Conservation (phyloP, 75 land plant species). For the Pseudotsuga menziesii region DNA sequence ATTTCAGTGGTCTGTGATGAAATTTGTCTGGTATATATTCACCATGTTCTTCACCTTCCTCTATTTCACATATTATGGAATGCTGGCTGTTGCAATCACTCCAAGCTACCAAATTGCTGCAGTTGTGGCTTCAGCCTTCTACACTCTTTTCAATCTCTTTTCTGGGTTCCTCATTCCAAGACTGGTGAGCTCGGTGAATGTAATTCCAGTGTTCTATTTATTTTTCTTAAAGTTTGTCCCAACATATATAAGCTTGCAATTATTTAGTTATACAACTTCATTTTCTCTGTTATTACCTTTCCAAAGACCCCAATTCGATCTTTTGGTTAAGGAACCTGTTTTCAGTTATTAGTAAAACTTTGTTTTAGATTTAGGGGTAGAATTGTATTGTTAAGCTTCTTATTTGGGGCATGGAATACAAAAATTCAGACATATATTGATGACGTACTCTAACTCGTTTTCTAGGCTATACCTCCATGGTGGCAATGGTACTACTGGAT, state of each 20-base stretch:
- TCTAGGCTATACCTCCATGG: constrained; percentile 6
- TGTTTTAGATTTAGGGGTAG: background rate
- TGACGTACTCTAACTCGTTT: background rate
- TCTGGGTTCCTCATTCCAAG: constrained; percentile 78
- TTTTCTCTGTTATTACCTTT: background rate
- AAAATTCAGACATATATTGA: too few species aligned
- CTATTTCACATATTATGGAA: constrained; percentile 73
- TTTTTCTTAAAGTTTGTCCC: background rate
- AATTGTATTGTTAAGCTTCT: background rate
- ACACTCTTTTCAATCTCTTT: constrained; percentile 71
- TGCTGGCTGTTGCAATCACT: constrained; percentile 81
- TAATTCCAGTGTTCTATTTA: background rate
- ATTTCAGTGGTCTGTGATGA: constrained; percentile 38
- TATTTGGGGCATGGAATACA: too few species aligned
- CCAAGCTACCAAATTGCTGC: constrained; percentile 70
- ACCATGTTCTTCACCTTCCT: constrained; percentile 58
- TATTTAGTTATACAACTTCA: background rate
- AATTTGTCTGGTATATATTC: constrained; percentile 64
- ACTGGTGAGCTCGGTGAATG: constrained; percentile 30
- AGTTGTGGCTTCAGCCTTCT: constrained; percentile 52
- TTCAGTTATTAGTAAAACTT: background rate
- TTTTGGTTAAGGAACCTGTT: too few species aligned
- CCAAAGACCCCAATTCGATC: too few species aligned
- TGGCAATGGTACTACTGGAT: constrained; percentile 16
- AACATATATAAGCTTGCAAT: background rate